These are phyloP conservation scores for Lentinula boryana DNA, from an alignment of 768 basidiomycete genomes.

Conservation along the genomic window DNA sequence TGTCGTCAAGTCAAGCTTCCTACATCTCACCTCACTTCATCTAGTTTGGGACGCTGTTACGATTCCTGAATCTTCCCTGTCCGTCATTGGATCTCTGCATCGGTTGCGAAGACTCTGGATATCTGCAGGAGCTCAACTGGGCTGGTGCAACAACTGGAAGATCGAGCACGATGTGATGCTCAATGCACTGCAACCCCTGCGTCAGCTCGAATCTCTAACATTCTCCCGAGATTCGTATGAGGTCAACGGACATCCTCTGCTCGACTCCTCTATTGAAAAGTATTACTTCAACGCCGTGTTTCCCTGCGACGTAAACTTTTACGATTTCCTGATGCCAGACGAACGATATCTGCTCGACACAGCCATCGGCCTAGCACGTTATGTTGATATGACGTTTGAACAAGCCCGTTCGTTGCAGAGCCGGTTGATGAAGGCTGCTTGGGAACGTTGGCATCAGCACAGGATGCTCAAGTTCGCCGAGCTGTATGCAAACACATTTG, in stretches of 20 bases:
- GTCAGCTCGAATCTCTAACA: conserved; percentile 16
- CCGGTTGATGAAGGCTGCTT: conserved; percentile 12
- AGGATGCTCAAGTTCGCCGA: conserved; percentile 15
- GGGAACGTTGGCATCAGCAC: conserved; percentile 24
- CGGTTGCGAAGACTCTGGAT: conserved; percentile 20
- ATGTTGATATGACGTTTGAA: not conserved
- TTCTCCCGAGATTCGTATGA: conserved; percentile 25
- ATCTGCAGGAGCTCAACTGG: conserved; percentile 19
- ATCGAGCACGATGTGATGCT: conserved; percentile 17
- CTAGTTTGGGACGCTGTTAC: conserved; percentile 14
- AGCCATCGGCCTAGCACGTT: not conserved
- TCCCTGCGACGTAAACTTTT: conserved; percentile 7
- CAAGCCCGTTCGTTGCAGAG: conserved; percentile 1
- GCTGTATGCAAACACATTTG: conserved; percentile 14
- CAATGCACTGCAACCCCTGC: conserved; percentile 16
- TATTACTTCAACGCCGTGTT: conserved; percentile 21
- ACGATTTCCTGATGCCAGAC: not conserved
- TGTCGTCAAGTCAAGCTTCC: conserved; percentile 9
- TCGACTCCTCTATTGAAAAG: conserved; percentile 13
- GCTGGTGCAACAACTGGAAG: conserved; percentile 19
- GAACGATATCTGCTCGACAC: not conserved
- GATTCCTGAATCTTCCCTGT: conserved; percentile 15
- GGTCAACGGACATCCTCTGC: conserved; percentile 16
- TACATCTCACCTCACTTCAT: conserved; percentile 18
- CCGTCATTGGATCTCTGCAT: conserved; percentile 13